A percentile compares a stretch with the other conserved stretches of the same genome.
Evolutionary conservation across 306 rosid genomes (phyloP).

Genomic region (Rosa persica): DNA sequence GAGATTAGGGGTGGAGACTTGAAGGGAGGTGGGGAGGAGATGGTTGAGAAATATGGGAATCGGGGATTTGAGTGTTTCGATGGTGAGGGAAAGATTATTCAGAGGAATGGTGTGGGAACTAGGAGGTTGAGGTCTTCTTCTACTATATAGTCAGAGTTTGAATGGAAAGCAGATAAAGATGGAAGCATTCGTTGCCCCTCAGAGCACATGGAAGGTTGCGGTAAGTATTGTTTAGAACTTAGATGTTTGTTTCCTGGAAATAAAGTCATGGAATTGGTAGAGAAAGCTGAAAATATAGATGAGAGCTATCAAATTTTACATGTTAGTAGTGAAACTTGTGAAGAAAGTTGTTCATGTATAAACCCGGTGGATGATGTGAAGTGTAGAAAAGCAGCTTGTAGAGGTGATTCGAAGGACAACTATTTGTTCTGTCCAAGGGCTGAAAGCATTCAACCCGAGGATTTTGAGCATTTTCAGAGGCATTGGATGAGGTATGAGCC

Average conservation of each 20-base stretch:
- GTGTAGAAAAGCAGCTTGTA: constrained; percentile 60
- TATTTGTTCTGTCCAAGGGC: constrained; percentile 43
- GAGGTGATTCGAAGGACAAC: constrained; percentile 37
- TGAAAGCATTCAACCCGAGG: constrained; percentile 34
- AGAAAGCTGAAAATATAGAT: constrained; percentile 50
- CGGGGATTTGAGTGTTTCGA: too few species aligned
- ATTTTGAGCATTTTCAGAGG: constrained; percentile 65
- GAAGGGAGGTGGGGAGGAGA: constrained; percentile 37
- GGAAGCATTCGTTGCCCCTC: constrained; percentile 72
- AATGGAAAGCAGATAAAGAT: constrained; percentile 43
- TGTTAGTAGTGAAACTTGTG: constrained; percentile 17
- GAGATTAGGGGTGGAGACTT: constrained; percentile 46
- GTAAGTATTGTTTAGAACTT: constrained; percentile 46
- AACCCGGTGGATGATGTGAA: constrained; percentile 22
- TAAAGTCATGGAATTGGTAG: constrained; percentile 45
- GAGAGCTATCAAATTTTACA: constrained; percentile 28
- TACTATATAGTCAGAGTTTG: constrained; percentile 34
- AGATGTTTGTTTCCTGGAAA: constrained; percentile 40
- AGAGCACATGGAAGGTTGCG: constrained; percentile 37
- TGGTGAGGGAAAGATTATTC: background rate
- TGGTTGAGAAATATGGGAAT: background rate
- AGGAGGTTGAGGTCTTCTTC: background rate
- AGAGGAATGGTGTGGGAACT: background rate
- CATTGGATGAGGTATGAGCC: constrained; percentile 91
- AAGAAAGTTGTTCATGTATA: constrained; percentile 46